These are phyloP conservation scores for Pinus taeda DNA, from an alignment of 75 land plant genomes.

Conservation along the genomic window DNA sequence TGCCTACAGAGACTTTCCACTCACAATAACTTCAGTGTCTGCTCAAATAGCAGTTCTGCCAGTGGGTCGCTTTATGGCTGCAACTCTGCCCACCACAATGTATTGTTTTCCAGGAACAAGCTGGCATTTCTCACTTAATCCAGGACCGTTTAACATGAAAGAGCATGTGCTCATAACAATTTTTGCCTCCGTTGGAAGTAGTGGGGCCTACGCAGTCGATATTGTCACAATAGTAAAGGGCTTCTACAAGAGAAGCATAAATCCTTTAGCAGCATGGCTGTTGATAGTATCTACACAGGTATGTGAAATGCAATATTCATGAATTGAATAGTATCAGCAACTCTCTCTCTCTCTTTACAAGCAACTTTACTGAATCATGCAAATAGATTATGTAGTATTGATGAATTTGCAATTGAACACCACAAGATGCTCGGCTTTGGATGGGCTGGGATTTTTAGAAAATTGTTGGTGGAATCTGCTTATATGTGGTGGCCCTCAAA, in stretches of 20 bases:
- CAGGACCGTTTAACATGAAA: conserved; percentile 42
- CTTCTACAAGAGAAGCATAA: conserved; percentile 30
- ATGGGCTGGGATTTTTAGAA: conserved; percentile 80
- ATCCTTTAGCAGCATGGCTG: conserved; percentile 31
- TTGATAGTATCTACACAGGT: conserved; percentile 35
- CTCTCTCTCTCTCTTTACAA: no score
- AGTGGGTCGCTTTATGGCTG: conserved; percentile 34
- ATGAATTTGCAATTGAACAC: neutral
- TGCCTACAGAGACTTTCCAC: conserved; percentile 21
- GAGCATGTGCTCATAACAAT: conserved; percentile 46
- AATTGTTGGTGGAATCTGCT: conserved; percentile 58
- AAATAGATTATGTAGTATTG: neutral
- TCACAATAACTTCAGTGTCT: conserved; percentile 16
- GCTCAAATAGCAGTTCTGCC: conserved; percentile 38
- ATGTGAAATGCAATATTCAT: conserved; percentile 20
- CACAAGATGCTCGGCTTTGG: conserved; percentile 73
- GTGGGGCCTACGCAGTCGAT: conserved; percentile 28
- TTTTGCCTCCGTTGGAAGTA: conserved; percentile 31
- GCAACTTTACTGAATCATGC: no score
- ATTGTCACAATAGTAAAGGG: conserved; percentile 38
- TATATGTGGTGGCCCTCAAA: conserved; percentile 87
- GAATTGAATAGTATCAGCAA: no score
- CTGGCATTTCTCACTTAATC: conserved; percentile 32
- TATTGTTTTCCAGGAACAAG: conserved; percentile 21
- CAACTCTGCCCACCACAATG: conserved; percentile 21